A percentile compares a stretch with the other conserved stretches of the same genome.
Evolutionary conservation across 2,329 filamentous ascomycete species (phyloP).

Genomic region (Periconia digitata): DNA sequence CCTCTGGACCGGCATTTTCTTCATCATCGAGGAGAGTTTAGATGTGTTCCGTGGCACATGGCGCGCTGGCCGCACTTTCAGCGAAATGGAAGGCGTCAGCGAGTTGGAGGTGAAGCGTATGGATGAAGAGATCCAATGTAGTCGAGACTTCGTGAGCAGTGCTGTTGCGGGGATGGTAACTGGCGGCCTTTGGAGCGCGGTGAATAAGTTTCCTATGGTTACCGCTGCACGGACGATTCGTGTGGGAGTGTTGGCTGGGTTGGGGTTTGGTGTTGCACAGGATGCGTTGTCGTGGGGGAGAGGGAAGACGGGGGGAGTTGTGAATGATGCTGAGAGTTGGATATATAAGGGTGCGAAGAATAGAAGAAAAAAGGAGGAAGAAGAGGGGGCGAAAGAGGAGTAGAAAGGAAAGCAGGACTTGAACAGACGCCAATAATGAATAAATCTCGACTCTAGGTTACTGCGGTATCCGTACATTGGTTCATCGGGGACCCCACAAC

Average conservation of each 20-base stretch:
- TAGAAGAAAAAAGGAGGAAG: conserved; percentile 31
- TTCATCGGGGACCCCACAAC: no score
- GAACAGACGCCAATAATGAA: not conserved
- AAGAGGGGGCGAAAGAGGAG: not conserved
- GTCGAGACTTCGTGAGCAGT: conserved; percentile 73
- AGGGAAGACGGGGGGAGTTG: conserved; percentile 65
- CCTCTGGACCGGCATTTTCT: conserved; percentile 74
- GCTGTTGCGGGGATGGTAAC: conserved; percentile 80
- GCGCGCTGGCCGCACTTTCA: conserved; percentile 46
- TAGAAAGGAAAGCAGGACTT: not conserved
- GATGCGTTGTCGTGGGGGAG: conserved; percentile 70
- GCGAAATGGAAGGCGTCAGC: conserved; percentile 40
- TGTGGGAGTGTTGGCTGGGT: conserved; percentile 74
- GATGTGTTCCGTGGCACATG: conserved; percentile 63
- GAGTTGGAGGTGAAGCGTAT: conserved; percentile 33
- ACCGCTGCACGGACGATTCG: conserved; percentile 66
- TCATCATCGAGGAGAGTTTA: conserved; percentile 81
- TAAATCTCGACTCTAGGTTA: not conserved
- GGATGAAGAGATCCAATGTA: conserved; percentile 39
- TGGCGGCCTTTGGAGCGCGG: conserved; percentile 82
- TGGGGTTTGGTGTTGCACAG: conserved; percentile 79
- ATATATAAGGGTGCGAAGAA: conserved; percentile 43
- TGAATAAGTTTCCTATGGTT: conserved; percentile 78
- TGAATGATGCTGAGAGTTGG: conserved; percentile 42
- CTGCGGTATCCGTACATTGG: not conserved